phyloP scores from a whole-genome alignment of 768 basidiomycete genomes.

The Boletus sp. region DNA sequence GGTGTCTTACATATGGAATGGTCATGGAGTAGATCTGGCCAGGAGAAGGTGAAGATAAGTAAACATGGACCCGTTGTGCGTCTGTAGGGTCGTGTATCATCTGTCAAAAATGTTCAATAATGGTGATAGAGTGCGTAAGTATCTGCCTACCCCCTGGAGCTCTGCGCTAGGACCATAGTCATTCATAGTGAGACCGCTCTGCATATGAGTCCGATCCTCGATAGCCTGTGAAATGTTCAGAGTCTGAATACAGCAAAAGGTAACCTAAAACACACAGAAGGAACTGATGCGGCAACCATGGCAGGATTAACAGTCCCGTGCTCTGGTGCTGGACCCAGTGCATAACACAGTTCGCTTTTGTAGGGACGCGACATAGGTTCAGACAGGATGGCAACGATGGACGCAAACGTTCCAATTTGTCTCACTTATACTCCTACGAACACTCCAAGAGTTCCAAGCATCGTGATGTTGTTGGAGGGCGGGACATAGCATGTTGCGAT shows the following conservation, averaged over 20 bases:
- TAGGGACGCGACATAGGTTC: neutral
- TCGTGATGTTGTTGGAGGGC: neutral
- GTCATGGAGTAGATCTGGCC: neutral
- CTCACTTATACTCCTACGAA: neutral
- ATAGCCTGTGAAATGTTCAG: neutral
- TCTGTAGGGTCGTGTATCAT: neutral
- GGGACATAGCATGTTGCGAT: neutral
- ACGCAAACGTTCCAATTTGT: neutral
- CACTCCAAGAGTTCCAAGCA: neutral
- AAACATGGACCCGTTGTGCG: neutral
- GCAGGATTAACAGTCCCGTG: neutral
- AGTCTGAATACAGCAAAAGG: neutral
- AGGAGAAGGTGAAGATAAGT: too few relatives aligned
- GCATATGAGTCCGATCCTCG: too few relatives aligned
- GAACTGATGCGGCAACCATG: neutral
- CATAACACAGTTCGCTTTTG: neutral
- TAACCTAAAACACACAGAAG: neutral
- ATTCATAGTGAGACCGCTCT: too few relatives aligned
- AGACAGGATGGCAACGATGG: neutral
- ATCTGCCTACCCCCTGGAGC: neutral
- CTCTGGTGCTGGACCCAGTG: neutral
- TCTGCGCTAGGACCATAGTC: neutral
- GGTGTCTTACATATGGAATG: neutral
- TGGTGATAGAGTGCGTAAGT: neutral
- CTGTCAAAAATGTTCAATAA: neutral